These are phyloP conservation scores for Colletotrichum tropicale DNA, from an alignment of 2,329 filamentous ascomycete species.

Conservation along the genomic window DNA sequence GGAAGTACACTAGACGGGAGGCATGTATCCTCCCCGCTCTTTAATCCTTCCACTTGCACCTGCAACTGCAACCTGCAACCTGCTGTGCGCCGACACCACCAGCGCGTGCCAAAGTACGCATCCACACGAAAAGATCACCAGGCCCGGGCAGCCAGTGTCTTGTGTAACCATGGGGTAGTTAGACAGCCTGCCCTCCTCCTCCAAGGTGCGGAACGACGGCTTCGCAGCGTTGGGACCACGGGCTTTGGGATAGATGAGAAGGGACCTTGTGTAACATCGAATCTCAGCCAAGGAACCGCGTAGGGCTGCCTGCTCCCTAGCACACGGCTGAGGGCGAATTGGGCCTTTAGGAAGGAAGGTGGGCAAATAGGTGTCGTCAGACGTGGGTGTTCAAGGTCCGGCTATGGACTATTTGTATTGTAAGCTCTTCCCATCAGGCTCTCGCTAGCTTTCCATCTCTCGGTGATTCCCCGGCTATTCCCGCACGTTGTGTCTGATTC, in stretches of 20 bases:
- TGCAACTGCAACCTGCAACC: neutral
- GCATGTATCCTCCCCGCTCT: neutral
- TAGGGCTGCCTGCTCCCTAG: neutral
- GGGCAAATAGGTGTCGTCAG: neutral
- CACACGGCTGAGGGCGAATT: neutral
- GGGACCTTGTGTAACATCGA: neutral
- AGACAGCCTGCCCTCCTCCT: neutral
- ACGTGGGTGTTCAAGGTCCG: neutral
- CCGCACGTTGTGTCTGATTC: neutral
- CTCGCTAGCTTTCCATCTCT: neutral
- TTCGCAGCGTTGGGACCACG: neutral
- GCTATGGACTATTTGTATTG: neutral
- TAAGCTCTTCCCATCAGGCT: neutral
- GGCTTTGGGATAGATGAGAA: neutral
- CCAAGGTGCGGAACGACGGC: neutral
- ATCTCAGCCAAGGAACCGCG: neutral
- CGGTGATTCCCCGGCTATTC: neutral
- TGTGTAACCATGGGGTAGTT: neutral
- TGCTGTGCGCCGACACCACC: neutral
- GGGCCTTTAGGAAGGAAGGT: neutral
- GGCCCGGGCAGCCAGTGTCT: neutral
- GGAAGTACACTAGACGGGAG: neutral
- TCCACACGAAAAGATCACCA: neutral
- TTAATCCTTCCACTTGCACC: neutral
- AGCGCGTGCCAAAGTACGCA: neutral